phyloP scores from a whole-genome alignment of 1,284 basidiomycete species.

The Taiwanofungus camphoratus region DNA sequence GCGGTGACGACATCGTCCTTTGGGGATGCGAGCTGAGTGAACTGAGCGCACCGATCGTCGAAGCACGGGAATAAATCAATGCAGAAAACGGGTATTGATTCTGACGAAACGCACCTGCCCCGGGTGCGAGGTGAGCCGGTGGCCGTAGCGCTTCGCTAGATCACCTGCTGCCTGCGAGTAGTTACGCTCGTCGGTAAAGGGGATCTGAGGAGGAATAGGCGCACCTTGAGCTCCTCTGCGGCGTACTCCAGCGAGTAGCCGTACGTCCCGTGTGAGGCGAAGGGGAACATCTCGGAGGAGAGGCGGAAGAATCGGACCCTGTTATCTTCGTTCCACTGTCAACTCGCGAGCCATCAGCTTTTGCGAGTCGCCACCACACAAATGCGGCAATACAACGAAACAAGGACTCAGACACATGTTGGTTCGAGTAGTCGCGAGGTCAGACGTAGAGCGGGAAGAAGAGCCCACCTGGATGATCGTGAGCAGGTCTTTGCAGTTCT shows the following conservation, averaged over 20 bases:
- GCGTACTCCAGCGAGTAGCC: constrained; percentile 79
- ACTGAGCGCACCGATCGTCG: constrained; percentile 45
- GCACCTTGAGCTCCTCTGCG: constrained; percentile 41
- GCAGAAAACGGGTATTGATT: too few species aligned
- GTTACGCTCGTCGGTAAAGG: not conserved
- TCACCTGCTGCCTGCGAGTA: constrained; percentile 51
- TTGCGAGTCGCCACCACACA: too few species aligned
- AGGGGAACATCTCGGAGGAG: constrained; percentile 90
- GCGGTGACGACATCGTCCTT: constrained; percentile 68
- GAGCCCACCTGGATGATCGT: constrained; percentile 47
- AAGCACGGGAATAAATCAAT: too few species aligned
- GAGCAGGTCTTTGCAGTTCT: constrained; percentile 69
- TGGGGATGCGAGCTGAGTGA: constrained; percentile 80
- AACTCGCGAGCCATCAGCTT: not conserved
- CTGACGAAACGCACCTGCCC: constrained; percentile 41
- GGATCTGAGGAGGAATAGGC: not conserved
- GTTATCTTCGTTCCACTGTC: constrained; percentile 80
- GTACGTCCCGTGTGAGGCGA: constrained; percentile 75
- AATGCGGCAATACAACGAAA: not conserved
- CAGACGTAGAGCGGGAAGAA: not conserved
- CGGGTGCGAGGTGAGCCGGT: constrained; percentile 83
- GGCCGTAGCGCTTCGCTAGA: constrained; percentile 72
- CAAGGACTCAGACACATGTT: not conserved
- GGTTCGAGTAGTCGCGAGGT: too few species aligned
- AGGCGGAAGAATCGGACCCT: constrained; percentile 74